Conservation (phyloP, 148 eudicot genomes). For the Spergularia marina region DNA sequence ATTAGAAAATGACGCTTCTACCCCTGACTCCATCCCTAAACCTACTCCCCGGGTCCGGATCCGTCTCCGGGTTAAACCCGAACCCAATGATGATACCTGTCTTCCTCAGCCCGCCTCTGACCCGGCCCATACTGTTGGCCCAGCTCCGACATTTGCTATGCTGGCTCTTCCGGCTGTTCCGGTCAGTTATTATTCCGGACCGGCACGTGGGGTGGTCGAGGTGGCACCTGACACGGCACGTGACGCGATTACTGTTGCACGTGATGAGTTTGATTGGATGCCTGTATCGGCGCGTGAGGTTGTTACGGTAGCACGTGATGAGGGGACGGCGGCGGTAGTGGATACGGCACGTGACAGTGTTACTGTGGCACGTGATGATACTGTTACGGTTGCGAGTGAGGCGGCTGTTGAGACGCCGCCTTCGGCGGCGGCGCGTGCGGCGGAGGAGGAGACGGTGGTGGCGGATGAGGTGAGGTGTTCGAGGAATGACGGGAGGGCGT, state of each 20-base stretch:
- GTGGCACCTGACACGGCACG: background rate
- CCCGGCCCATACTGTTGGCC: no score
- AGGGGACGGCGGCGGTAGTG: no score
- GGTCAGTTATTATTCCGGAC: no score
- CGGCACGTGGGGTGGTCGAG: no score
- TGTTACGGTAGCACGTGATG: no score
- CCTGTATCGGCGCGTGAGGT: background rate
- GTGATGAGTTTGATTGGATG: background rate
- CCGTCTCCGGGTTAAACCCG: constrained; percentile 24
- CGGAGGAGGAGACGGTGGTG: background rate
- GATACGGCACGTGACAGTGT: background rate
- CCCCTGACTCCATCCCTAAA: background rate
- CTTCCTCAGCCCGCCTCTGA: background rate
- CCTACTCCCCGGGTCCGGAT: constrained; percentile 19
- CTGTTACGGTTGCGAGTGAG: background rate
- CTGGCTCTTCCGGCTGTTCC: no score
- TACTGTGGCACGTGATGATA: background rate
- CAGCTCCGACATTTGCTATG: no score
- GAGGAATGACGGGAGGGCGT: constrained; percentile 11
- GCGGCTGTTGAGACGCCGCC: background rate
- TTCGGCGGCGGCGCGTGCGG: background rate
- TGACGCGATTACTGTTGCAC: background rate
- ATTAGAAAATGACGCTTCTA: background rate
- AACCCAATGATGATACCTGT: background rate
- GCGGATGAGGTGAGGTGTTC: constrained; percentile 10